phyloP scores from a whole-genome alignment of 2,329 filamentous ascomycete genomes.

The Lachnum nothofagi region DNA sequence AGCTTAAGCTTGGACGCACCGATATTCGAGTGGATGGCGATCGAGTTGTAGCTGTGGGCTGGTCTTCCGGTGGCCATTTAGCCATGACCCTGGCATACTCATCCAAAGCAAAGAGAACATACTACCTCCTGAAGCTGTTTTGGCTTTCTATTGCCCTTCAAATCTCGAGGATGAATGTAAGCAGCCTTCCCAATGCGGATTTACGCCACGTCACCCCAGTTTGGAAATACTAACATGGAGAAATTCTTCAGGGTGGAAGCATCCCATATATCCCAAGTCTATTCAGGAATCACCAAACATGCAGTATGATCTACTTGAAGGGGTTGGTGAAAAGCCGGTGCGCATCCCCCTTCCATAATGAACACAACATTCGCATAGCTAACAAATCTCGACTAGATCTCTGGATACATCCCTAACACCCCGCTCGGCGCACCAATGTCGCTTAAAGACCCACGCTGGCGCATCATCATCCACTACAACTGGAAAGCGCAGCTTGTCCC shows the following conservation, averaged over 20 bases:
- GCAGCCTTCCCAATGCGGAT: background rate
- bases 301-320: conserved; percentile 30
- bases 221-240: conserved; percentile 4
- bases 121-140: conserved; percentile 37
- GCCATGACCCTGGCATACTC: conserved; percentile 43
- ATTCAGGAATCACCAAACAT: background rate
- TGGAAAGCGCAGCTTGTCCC: conserved; percentile 37
- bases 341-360: background rate
- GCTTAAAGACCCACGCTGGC: conserved; percentile 33
- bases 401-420: background rate
- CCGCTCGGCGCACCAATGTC: conserved; percentile 13
- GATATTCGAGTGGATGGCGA: conserved; percentile 27
- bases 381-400: background rate
- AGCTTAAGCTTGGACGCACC: conserved; percentile 17
- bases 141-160: conserved; percentile 43
- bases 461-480: conserved; percentile 40
- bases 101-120: conserved; percentile 27
- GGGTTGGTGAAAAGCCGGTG: conserved; percentile 25
- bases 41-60: conserved; percentile 40
- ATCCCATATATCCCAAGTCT: conserved; percentile 5
- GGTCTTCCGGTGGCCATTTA: conserved; percentile 45
- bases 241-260: conserved; percentile 19
- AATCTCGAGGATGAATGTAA: conserved; percentile 35
- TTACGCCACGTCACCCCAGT: background rate
- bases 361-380: background rate